Evolutionary conservation across 2,329 filamentous ascomycete species (phyloP), one percentile per base, ranked within the genome.

Genomic region (Ceratocystis papillata): DNA sequence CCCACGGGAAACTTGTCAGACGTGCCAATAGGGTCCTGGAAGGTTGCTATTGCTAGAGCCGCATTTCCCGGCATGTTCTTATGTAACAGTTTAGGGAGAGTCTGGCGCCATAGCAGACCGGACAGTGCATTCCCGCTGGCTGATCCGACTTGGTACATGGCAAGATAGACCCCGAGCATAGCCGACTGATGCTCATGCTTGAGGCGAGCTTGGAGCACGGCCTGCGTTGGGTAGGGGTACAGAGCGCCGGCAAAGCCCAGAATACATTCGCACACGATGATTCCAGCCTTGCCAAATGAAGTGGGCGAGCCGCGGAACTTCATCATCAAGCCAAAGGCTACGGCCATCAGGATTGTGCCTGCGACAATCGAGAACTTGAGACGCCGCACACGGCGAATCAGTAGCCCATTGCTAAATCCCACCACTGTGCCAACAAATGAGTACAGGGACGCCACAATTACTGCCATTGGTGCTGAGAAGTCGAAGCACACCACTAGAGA

Each of bases 291-390:
- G 67, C 75, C 77, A 8, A 76, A 73, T 0, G 70, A 65, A 15
- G 70, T 73, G 10, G 76, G 70, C 5, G 79, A 78, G 46, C 83
- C 83, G n/a, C 85, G 82, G 76, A 78, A 87, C 69, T 78, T 77
- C 70, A 87, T 86, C 22, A 87, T 76, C 0, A 87, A 77, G 6
- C 84, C 85, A 69, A 86, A 87, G 0, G 84, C 83, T n/a, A 85
- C 81, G 70, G 84, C 76, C 75, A 84, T 87, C 2, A 87, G 76
- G 5, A 76, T 73, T 1, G 83, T 85, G 41, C 85, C 85, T 30
- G 75, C 74, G 45, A 87, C 73, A 71, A 87, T 85, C 72, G 87
- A 85, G n/a, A 77, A 72, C 71, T 87, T 87, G 71, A 87, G 79
- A 25, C 80, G 81, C 64, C 83, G 80, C 25, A 84, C 77, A 64